Conservation (phyloP, 306 rosid species). For the Potentilla sterilis region DNA sequence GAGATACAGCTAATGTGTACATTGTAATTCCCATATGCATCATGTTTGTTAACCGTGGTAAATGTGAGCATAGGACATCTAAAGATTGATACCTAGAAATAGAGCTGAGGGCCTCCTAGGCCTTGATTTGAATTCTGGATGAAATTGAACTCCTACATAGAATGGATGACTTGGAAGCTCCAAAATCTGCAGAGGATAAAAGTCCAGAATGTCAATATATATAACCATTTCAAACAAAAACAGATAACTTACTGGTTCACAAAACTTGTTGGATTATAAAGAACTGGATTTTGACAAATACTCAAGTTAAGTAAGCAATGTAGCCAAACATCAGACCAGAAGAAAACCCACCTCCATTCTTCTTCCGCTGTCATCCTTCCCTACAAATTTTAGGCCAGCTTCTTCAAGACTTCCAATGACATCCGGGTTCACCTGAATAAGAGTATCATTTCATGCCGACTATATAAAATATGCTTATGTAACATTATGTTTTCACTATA, state of each 20-base stretch:
- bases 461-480: conserved; percentile 10
- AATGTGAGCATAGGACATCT: not conserved
- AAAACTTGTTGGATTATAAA: conserved; percentile 18
- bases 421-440: conserved; percentile 84
- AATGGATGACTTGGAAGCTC: conserved; percentile 92
- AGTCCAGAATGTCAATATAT: conserved; percentile 8
- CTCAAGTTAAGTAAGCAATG: conserved; percentile 15
- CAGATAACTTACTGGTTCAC: not conserved
- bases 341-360: conserved; percentile 83
- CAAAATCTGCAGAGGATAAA: conserved; percentile 60
- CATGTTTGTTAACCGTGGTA: not conserved
- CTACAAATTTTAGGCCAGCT: conserved; percentile 87
- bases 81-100: conserved; percentile 59
- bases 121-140: conserved; percentile 97
- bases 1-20: not conserved
- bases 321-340: conserved; percentile 21
- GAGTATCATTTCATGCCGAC: conserved; percentile 7
- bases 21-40: not conserved
- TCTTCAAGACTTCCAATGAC: conserved; percentile 66
- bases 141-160: conserved; percentile 92
- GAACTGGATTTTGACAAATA: conserved; percentile 19
- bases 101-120: conserved; percentile 86
- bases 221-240: not conserved
- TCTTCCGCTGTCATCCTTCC: conserved; percentile 90
- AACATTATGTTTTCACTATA: conserved; percentile 7